phyloP scores from a whole-genome alignment of 257 asterid species.

The Euphrasia confusa region DNA sequence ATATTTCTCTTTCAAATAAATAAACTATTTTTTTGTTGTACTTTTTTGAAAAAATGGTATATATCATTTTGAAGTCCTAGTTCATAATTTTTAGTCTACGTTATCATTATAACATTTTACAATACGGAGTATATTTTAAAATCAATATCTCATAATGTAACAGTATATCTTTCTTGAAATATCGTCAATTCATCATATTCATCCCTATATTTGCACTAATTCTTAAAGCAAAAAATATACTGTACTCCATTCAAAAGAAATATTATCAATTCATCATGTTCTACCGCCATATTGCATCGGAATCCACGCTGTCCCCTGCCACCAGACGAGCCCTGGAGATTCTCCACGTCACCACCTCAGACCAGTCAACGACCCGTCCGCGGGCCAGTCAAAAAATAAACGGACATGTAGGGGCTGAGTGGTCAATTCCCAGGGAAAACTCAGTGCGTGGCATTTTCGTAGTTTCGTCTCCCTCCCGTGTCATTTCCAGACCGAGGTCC shows the following conservation, averaged over 20 bases:
- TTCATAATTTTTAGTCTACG: too few species aligned
- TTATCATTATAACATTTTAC: too few species aligned
- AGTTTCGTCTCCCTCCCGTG: constrained; percentile 3
- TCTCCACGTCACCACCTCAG: constrained; percentile 25
- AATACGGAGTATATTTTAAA: too few species aligned
- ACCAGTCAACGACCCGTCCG: constrained; percentile 33
- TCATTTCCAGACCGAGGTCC: not conserved
- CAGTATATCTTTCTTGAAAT: too few species aligned
- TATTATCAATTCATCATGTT: too few species aligned
- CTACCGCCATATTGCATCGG: constrained; percentile 2
- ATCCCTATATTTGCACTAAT: not conserved
- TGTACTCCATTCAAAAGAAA: not conserved
- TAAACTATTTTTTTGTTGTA: too few species aligned
- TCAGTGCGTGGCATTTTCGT: constrained; percentile 24
- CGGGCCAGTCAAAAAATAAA: constrained; percentile 26
- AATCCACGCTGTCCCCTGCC: constrained; percentile 31
- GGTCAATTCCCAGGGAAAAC: constrained; percentile 28
- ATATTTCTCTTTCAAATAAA: too few species aligned
- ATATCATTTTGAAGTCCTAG: too few species aligned
- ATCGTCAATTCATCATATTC: too few species aligned
- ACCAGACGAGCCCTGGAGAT: constrained; percentile 32
- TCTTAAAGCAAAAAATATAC: not conserved
- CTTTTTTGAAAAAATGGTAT: too few species aligned
- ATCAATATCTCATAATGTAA: too few species aligned
- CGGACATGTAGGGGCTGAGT: constrained; percentile 35